These are phyloP conservation scores for Fusarium clavum DNA, from an alignment of 2,329 filamentous ascomycete species.

Conservation along the genomic window DNA sequence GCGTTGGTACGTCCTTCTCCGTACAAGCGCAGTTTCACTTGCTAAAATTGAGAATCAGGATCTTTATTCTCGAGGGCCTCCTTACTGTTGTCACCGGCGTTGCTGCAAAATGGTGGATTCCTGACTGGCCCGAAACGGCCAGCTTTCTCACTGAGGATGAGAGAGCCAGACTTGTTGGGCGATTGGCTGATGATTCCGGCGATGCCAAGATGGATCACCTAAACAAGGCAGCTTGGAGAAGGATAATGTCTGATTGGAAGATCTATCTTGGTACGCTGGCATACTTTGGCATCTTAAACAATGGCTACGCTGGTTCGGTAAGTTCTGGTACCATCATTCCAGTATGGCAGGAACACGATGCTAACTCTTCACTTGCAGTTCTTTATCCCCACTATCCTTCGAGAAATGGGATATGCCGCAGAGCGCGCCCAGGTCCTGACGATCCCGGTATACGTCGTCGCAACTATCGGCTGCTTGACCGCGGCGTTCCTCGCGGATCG, in stretches of 20 bases:
- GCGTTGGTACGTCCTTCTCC: too few species aligned
- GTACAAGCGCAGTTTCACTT: too few species aligned
- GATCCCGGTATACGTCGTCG: conserved; percentile 68
- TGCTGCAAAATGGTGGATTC: conserved; percentile 75
- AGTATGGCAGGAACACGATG: accelerated
- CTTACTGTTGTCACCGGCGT: conserved; percentile 75
- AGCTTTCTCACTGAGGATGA: conserved; percentile 79
- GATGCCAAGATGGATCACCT: conserved; percentile 28
- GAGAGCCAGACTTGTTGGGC: conserved; percentile 74
- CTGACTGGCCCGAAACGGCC: conserved; percentile 85
- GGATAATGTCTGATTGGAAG: conserved; percentile 70
- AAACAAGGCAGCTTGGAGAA: conserved; percentile 65
- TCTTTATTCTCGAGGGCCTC: conserved; percentile 77
- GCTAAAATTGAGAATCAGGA: conserved; percentile 52
- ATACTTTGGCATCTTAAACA: conserved; percentile 58
- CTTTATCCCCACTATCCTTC: conserved; percentile 73
- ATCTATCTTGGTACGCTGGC: conserved; percentile 11
- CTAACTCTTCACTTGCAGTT: conserved; percentile 35
- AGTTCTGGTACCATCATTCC: accelerated
- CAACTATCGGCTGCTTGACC: conserved; percentile 67
- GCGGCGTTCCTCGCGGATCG: conserved; percentile 51
- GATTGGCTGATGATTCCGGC: conserved; percentile 59
- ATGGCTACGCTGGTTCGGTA: conserved; percentile 64
- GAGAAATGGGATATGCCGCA: conserved; percentile 66
- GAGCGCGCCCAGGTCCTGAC: conserved; percentile 74